Conservation (phyloP, 2,329 filamentous ascomycete genomes). For the Coniochaeta sp. region DNA sequence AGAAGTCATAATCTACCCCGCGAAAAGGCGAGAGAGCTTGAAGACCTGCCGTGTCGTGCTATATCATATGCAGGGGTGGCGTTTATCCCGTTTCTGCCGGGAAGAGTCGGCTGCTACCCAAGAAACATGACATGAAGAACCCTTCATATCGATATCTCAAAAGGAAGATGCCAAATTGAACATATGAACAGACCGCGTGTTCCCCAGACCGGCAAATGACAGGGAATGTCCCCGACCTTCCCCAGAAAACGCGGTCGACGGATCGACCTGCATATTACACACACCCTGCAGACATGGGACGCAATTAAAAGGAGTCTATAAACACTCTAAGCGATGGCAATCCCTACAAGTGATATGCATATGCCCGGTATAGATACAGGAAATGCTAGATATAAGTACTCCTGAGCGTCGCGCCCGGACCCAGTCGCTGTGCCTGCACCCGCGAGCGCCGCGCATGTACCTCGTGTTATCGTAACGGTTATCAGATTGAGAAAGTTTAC, state of each 20-base stretch:
- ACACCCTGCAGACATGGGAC: background rate
- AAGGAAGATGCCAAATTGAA: background rate
- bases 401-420: background rate
- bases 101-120: background rate
- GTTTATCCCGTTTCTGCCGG: conserved; percentile 1
- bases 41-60: background rate
- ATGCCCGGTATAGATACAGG: background rate
- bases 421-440: background rate
- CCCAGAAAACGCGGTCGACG: background rate
- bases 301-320: background rate
- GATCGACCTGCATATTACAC: background rate
- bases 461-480: background rate
- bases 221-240: background rate
- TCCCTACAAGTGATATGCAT: background rate
- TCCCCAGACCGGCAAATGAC: background rate
- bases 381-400: background rate
- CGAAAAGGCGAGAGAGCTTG: background rate
- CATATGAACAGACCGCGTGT: background rate
- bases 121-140: background rate
- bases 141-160: background rate
- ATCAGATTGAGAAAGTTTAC: background rate
- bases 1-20: background rate
- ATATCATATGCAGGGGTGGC: background rate
- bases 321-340: background rate
- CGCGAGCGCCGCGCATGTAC: background rate